phyloP scores from a whole-genome alignment of 768 basidiomycete species.

The Mycena belliarum region DNA sequence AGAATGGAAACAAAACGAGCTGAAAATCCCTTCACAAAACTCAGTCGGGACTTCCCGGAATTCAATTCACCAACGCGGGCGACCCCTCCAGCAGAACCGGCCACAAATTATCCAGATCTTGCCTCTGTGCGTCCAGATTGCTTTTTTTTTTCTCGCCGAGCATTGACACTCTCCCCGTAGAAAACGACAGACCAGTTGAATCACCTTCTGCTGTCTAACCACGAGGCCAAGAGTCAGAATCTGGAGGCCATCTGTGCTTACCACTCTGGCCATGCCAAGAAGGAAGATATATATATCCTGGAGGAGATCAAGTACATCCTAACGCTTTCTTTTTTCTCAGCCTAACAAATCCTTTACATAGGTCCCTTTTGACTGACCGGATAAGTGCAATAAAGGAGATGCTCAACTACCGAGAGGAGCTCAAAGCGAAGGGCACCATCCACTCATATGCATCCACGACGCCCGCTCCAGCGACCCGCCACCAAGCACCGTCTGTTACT shows the following conservation, averaged over 20 bases:
- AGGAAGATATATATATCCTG: constrained; percentile 42
- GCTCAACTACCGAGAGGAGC: constrained; percentile 29
- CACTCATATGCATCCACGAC: not conserved
- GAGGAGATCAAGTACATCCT: constrained; percentile 40
- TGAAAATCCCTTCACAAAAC: constrained; percentile 25
- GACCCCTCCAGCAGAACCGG: constrained; percentile 5
- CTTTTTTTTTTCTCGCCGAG: not conserved
- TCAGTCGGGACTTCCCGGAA: constrained; percentile 28
- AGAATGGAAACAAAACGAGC: constrained; percentile 24
- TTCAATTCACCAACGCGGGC: not conserved
- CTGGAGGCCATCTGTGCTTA: constrained; percentile 28
- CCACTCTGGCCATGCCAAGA: constrained; percentile 24
- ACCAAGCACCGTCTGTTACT: not conserved
- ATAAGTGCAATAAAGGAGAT: constrained; percentile 39
- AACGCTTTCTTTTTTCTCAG: not conserved
- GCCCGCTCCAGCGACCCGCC: not conserved
- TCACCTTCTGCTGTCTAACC: constrained; percentile 30
- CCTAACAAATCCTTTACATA: not conserved
- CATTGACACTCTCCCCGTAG: constrained; percentile 22
- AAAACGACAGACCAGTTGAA: constrained; percentile 32
- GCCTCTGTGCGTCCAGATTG: constrained; percentile 23
- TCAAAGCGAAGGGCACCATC: too few relatives aligned
- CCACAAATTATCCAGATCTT: constrained; percentile 29
- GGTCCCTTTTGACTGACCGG: constrained; percentile 32
- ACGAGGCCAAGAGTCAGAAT: constrained; percentile 27